A percentile compares a stretch with the other conserved stretches of the same genome.
phyloP scores from a whole-genome alignment of 2,329 filamentous ascomycete genomes.

The Fusarium drepaniforme region DNA sequence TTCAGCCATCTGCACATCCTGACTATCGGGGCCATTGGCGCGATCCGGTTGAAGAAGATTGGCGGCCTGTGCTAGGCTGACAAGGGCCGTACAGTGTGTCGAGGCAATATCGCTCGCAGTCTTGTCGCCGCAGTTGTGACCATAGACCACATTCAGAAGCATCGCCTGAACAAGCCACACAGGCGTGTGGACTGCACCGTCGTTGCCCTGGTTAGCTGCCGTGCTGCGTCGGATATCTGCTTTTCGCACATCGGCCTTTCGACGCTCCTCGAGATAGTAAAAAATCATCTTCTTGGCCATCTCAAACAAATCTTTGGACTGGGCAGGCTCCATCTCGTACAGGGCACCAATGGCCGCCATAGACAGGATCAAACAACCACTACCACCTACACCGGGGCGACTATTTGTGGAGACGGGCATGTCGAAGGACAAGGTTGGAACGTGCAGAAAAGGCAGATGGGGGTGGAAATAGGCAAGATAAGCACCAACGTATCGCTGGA shows the following conservation, averaged over 20 bases:
- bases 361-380: slow-evolving; percentile 85
- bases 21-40: slow-evolving; percentile 58
- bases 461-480: slow-evolving; percentile 95
- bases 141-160: slow-evolving; percentile 95
- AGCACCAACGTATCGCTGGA: slow-evolving; percentile 90
- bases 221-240: slow-evolving; percentile 68
- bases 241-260: slow-evolving; percentile 83
- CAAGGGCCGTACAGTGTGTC: slow-evolving; percentile 90
- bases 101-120: slow-evolving; percentile 91
- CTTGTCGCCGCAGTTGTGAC: slow-evolving; percentile 94
- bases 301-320: slow-evolving; percentile 89
- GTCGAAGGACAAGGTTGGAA: slow-evolving; percentile 92
- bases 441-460: slow-evolving; percentile 93
- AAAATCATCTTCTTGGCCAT: slow-evolving; percentile 96
- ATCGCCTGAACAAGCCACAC: slow-evolving; percentile 97
- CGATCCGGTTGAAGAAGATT: slow-evolving; percentile 69
- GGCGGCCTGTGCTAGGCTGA: slow-evolving; percentile 92
- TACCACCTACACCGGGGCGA: slow-evolving; percentile 76
- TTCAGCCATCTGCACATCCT: slow-evolving; percentile 70
- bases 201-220: slow-evolving; percentile 62
- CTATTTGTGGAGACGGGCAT: slow-evolving; percentile 76
- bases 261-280: slow-evolving; percentile 89
- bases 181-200: slow-evolving; percentile 79
- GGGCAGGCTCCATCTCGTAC: slow-evolving; percentile 85
- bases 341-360: slow-evolving; percentile 86